Evolutionary conservation across 192 early-diverging fungal species (phyloP), one percentile per base, ranked within the genome.

Genomic region (Allomyces macrogynus): DNA sequence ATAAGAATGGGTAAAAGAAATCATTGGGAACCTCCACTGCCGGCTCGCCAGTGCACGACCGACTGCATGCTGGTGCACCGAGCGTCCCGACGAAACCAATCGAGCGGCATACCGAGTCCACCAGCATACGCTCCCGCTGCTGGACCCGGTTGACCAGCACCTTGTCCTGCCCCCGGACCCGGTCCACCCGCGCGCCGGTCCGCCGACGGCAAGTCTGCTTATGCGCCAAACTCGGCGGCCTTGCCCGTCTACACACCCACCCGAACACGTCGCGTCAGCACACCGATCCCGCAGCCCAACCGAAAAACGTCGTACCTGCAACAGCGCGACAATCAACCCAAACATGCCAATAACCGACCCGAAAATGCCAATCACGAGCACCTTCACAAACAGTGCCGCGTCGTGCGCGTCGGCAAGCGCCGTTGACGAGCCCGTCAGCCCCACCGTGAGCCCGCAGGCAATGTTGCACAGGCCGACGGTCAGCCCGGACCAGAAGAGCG

Each of bases 361-460:
- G 73, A 98, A 95, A 71, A 98, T 98, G 69, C 95, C 95, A 64
- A 98, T 87, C 61, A 98, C 89, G 43, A 98, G 76, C 24, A 98
- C 89, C 72, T 98, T 98, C 68, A 98, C 95, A 80, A 98, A 98
- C 61, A 98, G 76, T 69, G 86, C 80, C 42, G 85, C 78, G 76
- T 98, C 91, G 61, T 93, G 90, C 23, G 95, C 93, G 71, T 98
- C 95, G 20, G 93, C 93, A n/a, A 95, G 75, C 10, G 91, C 95
- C 43, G 92, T 92, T 64, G 86, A 92, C 60, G 87, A 86, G 49
- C 95, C 95, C 18, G 89, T 92, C 65, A 95, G 80, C 26, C 95
- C 95, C 1, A 98, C 95, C 32, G 84, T 85, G 0, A 98, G 72
- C 60, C 95, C 95, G 68, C 95, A 98, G 61, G 92, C 81, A 26